phyloP scores from a whole-genome alignment of 176 grass and related monocot species.

The Ananas comosus region DNA sequence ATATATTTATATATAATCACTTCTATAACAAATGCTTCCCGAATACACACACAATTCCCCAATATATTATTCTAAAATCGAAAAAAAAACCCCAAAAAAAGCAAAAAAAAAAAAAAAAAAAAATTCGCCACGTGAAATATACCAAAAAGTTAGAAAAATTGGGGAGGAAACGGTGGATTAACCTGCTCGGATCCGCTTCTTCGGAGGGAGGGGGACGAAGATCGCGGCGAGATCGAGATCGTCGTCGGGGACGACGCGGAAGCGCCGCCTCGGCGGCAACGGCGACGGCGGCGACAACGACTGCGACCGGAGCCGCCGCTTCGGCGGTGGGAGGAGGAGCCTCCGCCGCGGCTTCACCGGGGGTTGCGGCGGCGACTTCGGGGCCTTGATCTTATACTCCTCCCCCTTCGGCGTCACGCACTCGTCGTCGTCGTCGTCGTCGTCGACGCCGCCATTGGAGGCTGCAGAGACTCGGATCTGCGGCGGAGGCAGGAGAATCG shows the following conservation, averaged over 20 bases:
- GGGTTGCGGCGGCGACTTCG: slow-evolving; percentile 13
- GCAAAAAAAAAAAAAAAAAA: too few relatives aligned
- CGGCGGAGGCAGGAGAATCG: background rate
- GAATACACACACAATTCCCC: too few relatives aligned
- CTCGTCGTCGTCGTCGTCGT: slow-evolving; percentile 3
- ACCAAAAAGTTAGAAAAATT: too few relatives aligned
- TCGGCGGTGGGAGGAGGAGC: slow-evolving; percentile 46
- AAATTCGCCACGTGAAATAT: too few relatives aligned
- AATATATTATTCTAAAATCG: too few relatives aligned
- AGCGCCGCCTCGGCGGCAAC: slow-evolving; percentile 20
- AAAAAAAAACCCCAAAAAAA: too few relatives aligned
- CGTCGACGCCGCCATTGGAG: background rate
- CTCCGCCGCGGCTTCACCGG: slow-evolving; percentile 9
- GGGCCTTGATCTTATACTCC: background rate
- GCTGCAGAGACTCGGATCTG: slow-evolving; percentile 24
- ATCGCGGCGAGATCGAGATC: slow-evolving; percentile 33
- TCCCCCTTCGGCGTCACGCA: slow-evolving; percentile 52
- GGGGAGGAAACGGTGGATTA: too few relatives aligned
- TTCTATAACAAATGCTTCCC: background rate
- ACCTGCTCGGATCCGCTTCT: slow-evolving; percentile 48
- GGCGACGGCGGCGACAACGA: slow-evolving; percentile 32
- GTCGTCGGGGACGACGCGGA: too few relatives aligned
- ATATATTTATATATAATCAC: background rate
- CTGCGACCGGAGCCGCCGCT: slow-evolving; percentile 17
- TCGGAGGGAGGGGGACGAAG: slow-evolving; percentile 31